A percentile compares a stretch with the other conserved stretches of the same genome.
Evolutionary conservation across 2,329 filamentous ascomycete genomes (phyloP).

Genomic region (Xylariaceae sp.): DNA sequence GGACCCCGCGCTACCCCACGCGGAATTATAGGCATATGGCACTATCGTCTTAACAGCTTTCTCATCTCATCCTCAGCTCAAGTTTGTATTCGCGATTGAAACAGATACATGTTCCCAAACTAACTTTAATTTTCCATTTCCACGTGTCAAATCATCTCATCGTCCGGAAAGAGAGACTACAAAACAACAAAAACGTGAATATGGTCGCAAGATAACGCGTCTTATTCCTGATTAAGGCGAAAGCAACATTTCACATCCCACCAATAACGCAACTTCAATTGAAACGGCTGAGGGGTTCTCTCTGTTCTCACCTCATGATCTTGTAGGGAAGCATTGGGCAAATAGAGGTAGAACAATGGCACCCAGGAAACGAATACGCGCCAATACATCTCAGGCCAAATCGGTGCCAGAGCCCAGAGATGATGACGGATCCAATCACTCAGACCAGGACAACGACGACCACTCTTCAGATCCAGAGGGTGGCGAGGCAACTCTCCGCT

Average conservation of each 20-base stretch:
- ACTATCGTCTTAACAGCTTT: background rate
- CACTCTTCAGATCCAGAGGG: no score
- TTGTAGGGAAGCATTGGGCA: background rate
- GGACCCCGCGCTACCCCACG: no score
- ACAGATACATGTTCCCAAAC: no score
- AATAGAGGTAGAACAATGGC: conserved; percentile 17
- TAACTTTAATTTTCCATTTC: no score
- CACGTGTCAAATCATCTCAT: background rate
- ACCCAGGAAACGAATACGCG: conserved; percentile 20
- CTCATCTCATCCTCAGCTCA: no score
- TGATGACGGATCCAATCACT: conserved; percentile 4
- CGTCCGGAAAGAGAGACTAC: no score
- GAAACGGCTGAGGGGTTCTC: no score
- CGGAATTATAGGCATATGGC: no score
- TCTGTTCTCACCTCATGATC: no score
- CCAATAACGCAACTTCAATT: background rate
- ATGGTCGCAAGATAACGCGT: conserved; percentile 5
- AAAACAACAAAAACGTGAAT: no score
- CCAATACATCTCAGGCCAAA: conserved; percentile 10
- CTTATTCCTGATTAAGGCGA: background rate
- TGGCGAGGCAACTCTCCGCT: conserved; percentile 30
- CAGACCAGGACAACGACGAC: conserved; percentile 4
- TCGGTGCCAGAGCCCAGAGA: conserved; percentile 6
- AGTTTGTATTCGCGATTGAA: background rate
- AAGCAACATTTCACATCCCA: no score